Percentiles rank a stretch among this genome's conserved stretches.
phyloP scores from a whole-genome alignment of 2,329 filamentous ascomycete genomes.

The Pochonia chlamydosporia region DNA sequence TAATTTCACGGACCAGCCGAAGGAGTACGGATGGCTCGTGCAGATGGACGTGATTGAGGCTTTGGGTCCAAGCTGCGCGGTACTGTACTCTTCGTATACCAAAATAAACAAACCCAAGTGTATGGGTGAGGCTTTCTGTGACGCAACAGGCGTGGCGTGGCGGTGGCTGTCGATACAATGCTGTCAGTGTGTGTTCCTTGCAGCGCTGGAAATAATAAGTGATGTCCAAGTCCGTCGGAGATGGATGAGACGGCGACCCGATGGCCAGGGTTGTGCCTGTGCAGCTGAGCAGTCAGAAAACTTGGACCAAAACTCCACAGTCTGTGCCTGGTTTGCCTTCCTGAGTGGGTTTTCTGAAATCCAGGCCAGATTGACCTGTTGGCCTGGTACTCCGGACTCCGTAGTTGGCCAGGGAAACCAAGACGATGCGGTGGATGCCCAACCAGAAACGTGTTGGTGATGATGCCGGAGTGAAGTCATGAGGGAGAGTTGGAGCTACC shows the following conservation, averaged over 20 bases:
- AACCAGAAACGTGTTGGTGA: background rate
- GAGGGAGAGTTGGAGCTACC: background rate
- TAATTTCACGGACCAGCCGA: too few species aligned
- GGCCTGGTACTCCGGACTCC: too few species aligned
- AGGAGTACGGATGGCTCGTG: too few species aligned
- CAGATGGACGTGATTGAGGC: too few species aligned
- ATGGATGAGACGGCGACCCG: too few species aligned
- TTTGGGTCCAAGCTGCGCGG: conserved; percentile 1
- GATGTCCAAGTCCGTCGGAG: background rate
- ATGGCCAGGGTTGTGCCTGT: too few species aligned
- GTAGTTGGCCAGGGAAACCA: background rate
- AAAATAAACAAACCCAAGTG: background rate
- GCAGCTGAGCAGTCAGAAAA: too few species aligned
- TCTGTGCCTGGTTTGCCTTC: background rate
- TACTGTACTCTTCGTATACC: too few species aligned
- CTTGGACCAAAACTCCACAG: background rate
- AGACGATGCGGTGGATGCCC: background rate
- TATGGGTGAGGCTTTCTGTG: too few species aligned
- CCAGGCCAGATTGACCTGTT: background rate
- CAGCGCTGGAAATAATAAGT: background rate
- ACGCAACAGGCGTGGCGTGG: too few species aligned
- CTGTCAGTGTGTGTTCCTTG: background rate
- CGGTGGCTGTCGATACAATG: background rate
- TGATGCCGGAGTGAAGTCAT: background rate
- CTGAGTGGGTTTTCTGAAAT: background rate